A percentile compares a stretch with the other conserved stretches of the same genome.
phyloP scores from a whole-genome alignment of 1,284 basidiomycete species.

The Inonotus hispidus region DNA sequence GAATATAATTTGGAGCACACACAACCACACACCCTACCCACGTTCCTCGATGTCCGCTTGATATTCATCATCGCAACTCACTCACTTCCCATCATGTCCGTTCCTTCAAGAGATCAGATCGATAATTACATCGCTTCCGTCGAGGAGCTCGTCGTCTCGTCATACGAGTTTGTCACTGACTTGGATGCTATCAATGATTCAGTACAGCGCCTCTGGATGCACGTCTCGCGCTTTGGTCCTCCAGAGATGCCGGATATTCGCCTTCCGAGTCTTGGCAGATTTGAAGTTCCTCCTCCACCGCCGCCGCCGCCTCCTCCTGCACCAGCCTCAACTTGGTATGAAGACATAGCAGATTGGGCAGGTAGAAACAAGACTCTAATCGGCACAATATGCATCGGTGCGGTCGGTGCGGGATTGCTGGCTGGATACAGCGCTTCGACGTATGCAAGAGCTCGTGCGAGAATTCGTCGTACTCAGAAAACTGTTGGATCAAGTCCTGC shows the following conservation, averaged over 20 bases:
- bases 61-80: not conserved
- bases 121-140: slow-evolving; percentile 65
- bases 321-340: slow-evolving; percentile 39
- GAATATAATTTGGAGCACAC: not conserved
- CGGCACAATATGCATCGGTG: slow-evolving; percentile 45
- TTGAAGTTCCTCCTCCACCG: slow-evolving; percentile 55
- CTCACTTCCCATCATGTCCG: slow-evolving; percentile 15
- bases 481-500: slow-evolving; percentile 7
- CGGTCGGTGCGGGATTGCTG: slow-evolving; percentile 54
- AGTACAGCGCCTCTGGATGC: slow-evolving; percentile 66
- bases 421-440: slow-evolving; percentile 42
- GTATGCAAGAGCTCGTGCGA: slow-evolving; percentile 32
- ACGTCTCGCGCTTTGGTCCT: slow-evolving; percentile 74
- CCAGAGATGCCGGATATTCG: slow-evolving; percentile 54
- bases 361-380: slow-evolving; percentile 54
- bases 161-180: slow-evolving; percentile 53
- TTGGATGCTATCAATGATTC: slow-evolving; percentile 59
- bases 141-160: slow-evolving; percentile 57
- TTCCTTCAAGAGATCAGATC: slow-evolving; percentile 55
- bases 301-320: slow-evolving; percentile 56
- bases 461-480: slow-evolving; percentile 34
- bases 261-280: slow-evolving; percentile 61
- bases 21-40: not conserved
- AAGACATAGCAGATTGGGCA: slow-evolving; percentile 46
- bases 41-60: slow-evolving; percentile 4